Conservation (phyloP, 495 filamentous ascomycete species). For the Penicillium diatomitis region DNA sequence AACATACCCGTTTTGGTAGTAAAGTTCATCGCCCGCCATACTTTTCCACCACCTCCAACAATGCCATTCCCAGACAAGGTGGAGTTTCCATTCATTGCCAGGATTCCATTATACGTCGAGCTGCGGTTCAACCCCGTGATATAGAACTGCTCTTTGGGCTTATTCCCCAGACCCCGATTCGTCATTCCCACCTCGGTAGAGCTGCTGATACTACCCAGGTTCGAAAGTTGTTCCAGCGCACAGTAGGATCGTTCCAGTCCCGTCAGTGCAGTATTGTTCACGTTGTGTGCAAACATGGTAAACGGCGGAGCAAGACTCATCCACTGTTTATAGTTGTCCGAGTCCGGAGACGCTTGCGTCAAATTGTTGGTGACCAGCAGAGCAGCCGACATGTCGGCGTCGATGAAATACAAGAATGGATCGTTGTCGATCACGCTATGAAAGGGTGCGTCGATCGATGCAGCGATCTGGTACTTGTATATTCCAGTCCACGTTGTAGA, state of each 20-base stretch:
- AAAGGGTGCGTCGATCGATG: constrained; percentile 69
- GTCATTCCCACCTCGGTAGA: constrained; percentile 58
- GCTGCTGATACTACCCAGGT: constrained; percentile 46
- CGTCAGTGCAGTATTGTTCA: constrained; percentile 44
- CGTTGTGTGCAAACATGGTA: constrained; percentile 68
- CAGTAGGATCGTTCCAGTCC: constrained; percentile 72
- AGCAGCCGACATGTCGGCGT: constrained; percentile 69
- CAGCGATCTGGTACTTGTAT: constrained; percentile 73
- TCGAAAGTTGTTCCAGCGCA: constrained; percentile 53
- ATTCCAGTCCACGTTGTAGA: constrained; percentile 45
- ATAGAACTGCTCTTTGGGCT: constrained; percentile 80
- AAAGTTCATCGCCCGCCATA: constrained; percentile 60
- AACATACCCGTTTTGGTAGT: constrained; percentile 65
- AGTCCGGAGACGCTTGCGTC: constrained; percentile 38
- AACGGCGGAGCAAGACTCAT: constrained; percentile 56
- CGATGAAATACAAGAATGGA: constrained; percentile 57
- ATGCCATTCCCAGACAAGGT: constrained; percentile 39
- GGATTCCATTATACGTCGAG: constrained; percentile 58
- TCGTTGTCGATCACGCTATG: constrained; percentile 44
- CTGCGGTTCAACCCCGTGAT: constrained; percentile 61
- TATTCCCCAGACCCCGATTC: constrained; percentile 45
- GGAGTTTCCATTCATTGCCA: constrained; percentile 54
- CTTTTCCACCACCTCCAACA: constrained; percentile 57
- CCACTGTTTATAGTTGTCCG: constrained; percentile 39
- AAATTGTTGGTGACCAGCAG: constrained; percentile 67